A percentile compares a stretch with the other conserved stretches of the same genome.
These are phyloP conservation scores for Rhodotorula sp. DNA, from an alignment of 1,284 basidiomycete species.

Conservation along the genomic window DNA sequence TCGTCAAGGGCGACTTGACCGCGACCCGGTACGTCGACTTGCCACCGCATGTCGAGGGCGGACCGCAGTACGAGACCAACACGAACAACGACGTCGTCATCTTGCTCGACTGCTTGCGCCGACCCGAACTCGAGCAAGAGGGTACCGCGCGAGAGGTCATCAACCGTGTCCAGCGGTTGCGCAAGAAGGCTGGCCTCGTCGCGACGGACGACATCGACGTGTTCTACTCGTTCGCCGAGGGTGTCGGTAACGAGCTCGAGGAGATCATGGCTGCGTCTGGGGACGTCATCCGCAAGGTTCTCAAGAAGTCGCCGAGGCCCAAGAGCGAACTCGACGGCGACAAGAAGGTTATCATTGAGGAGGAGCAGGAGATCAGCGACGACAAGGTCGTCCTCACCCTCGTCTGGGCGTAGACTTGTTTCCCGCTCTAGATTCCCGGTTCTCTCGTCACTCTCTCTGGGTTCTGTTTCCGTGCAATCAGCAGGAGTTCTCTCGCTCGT, in stretches of 20 bases:
- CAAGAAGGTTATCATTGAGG: slow-evolving; percentile 64
- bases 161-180: slow-evolving; percentile 90
- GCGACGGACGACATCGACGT: slow-evolving; percentile 92
- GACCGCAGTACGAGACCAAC: slow-evolving; percentile 69
- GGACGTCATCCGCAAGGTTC: slow-evolving; percentile 72
- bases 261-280: slow-evolving; percentile 67
- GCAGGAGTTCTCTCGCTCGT: background rate
- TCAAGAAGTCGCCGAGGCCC: slow-evolving; percentile 65
- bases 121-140: slow-evolving; percentile 82
- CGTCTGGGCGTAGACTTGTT: slow-evolving; percentile 36
- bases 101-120: slow-evolving; percentile 80
- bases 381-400: slow-evolving; percentile 63
- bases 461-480: background rate
- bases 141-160: slow-evolving; percentile 87
- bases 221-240: slow-evolving; percentile 67
- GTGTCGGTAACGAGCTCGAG: slow-evolving; percentile 57
- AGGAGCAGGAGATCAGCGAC: slow-evolving; percentile 83
- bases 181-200: slow-evolving; percentile 93
- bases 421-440: background rate
- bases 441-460: background rate
- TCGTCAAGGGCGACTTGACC: slow-evolving; percentile 83
- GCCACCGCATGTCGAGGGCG: slow-evolving; percentile 56
- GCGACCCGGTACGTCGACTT: slow-evolving; percentile 89
- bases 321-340: slow-evolving; percentile 54
- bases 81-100: slow-evolving; percentile 95